A percentile compares a stretch with the other conserved stretches of the same genome.
Evolutionary conservation across 257 asterid genomes (phyloP).

Genomic region (Solanum appendiculatum): DNA sequence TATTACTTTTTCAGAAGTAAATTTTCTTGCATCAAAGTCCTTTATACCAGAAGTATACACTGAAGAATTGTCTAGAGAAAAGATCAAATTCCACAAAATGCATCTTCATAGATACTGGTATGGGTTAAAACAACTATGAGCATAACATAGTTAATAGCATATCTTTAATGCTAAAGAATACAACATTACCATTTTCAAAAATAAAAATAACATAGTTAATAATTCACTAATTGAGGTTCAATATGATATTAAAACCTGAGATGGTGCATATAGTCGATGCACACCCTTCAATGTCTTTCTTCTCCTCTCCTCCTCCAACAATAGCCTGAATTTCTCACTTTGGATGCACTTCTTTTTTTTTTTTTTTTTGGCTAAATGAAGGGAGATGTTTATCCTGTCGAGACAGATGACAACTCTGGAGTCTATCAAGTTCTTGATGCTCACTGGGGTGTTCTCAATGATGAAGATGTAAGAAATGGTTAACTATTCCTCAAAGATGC

Average conservation of each 20-base stretch:
- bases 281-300: background rate
- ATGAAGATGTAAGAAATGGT: conserved; percentile 63
- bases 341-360: conserved; percentile 5
- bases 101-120: background rate
- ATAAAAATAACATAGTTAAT: background rate
- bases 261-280: background rate
- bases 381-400: conserved; percentile 99
- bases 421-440: conserved; percentile 90
- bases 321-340: background rate
- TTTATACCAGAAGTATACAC: background rate
- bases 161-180: too few relatives aligned
- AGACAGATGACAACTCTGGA: conserved; percentile 37
- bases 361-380: conserved; percentile 28
- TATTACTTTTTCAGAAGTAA: background rate
- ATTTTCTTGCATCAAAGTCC: background rate
- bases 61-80: background rate
- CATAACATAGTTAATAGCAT: too few relatives aligned
- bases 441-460: conserved; percentile 96
- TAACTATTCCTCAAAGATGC: background rate
- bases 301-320: too few relatives aligned
- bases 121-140: background rate
- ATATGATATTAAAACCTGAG: background rate
- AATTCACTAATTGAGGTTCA: background rate
- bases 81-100: background rate
- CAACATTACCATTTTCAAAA: too few relatives aligned